Evolutionary conservation across 805 yeast species (phyloP).

Genomic region (Nematodospora valgi): DNA sequence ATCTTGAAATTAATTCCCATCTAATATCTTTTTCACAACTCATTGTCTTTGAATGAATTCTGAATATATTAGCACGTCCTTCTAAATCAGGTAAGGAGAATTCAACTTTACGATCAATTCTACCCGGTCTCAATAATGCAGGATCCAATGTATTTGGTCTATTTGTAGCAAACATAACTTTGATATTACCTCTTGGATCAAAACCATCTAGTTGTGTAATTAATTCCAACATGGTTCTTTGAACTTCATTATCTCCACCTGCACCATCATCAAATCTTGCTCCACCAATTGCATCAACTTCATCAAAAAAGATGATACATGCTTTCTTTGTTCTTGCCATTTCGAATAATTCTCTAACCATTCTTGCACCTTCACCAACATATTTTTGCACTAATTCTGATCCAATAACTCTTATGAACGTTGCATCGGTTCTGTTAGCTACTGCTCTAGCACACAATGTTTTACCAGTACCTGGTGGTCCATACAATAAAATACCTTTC

Average conservation of each 20-base stretch:
- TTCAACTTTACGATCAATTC: slow-evolving; percentile 98
- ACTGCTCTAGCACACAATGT: slow-evolving; percentile 98
- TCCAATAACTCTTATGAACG: slow-evolving; percentile 96
- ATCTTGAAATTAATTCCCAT: slow-evolving; percentile 96
- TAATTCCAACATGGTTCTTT: slow-evolving; percentile 97
- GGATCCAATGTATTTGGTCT: slow-evolving; percentile 98
- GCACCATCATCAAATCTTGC: slow-evolving; percentile 99
- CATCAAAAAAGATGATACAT: slow-evolving; percentile 96
- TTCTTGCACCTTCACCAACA: slow-evolving; percentile 99
- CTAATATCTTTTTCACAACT: slow-evolving; percentile 95
- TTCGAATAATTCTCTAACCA: slow-evolving; percentile 97
- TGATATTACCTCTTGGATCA: slow-evolving; percentile 97
- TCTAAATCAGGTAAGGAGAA: slow-evolving; percentile 94
- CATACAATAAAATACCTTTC: slow-evolving; percentile 92
- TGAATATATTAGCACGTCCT: slow-evolving; percentile 95
- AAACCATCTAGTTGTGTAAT: slow-evolving; percentile 98
- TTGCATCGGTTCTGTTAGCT: slow-evolving; percentile 98
- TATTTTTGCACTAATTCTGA: slow-evolving; percentile 97
- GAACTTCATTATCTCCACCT: slow-evolving; percentile 99
- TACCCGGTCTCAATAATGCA: slow-evolving; percentile 95
- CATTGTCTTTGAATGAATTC: slow-evolving; percentile 97
- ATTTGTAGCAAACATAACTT: slow-evolving; percentile 99
- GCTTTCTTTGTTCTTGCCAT: slow-evolving; percentile 99
- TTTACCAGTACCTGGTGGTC: slow-evolving; percentile 99
- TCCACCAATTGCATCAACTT: slow-evolving; percentile 98